Evolutionary conservation across 352 stramenopile species (phyloP), one percentile per base, ranked within the genome.

Genomic region (Globisporangium acanthophoron): DNA sequence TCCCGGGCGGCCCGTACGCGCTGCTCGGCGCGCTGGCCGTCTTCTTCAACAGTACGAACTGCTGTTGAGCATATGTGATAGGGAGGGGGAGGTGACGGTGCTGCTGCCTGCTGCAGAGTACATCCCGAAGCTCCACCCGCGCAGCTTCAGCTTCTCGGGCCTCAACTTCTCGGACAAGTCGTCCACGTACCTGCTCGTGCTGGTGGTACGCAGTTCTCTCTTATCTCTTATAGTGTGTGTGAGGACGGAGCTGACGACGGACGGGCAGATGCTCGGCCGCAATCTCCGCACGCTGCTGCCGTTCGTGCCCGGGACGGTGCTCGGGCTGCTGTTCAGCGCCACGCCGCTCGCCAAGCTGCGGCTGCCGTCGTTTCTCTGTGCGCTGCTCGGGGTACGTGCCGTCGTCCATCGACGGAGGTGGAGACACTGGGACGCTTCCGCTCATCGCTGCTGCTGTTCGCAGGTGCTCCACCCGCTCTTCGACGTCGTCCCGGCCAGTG

Each of bases 91-190:
- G 3, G 24, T 75, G 6, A 4, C 20, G 5, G 15, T 3, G 5
- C 35, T 39, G 16, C 29, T 40, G 5, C 20, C 3, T 40, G 4
- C n/a, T 33, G n/a, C 43, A 94, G 85, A 80, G 54, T 92, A 76
- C 71, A 70, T 95, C 44, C 85, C 85, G 1, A 84, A 87, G 54
- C 63, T 95, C 50, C 71, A 88, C 46, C 83, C 83, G 11, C 75
- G 78, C 21, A 73, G 69, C 21, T 74, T 83, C 49, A 84, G 72
- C 52, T 61, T 87, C n/a, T 67, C 78, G 47, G 77, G 82, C 0
- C 54, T 95, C 43, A 66, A 90, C 59, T 90, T 95, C 41, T 92
- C 85, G 27, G 85, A 95, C 59, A 95, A 95, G 37, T 89, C 81
- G 27, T 82, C 62, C 44, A 89, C 78, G 7, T 91, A 91, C 54